Percentiles rank a stretch among this genome's conserved stretches.
These are phyloP conservation scores for Arachnomyces sp. DNA, from an alignment of 2,329 filamentous ascomycete species.

Conservation along the genomic window DNA sequence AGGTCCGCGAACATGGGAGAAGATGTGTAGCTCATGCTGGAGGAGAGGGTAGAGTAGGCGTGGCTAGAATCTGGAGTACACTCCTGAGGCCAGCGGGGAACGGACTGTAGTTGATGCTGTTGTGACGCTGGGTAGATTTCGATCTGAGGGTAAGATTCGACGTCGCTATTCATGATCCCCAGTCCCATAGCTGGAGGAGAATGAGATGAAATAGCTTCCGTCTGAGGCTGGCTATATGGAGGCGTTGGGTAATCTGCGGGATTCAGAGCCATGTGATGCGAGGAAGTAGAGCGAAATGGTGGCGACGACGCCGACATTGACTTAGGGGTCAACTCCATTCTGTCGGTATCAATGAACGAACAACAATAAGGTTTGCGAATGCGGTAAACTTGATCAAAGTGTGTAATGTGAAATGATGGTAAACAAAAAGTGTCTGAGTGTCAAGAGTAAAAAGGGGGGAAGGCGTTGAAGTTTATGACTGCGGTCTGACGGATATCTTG, in stretches of 20 bases:
- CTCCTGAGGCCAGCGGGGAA: conserved; percentile 18
- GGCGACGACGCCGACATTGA: conserved; percentile 16
- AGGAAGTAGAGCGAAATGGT: conserved; percentile 8
- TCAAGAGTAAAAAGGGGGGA: no score
- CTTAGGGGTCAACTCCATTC: conserved; percentile 19
- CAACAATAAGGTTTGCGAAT: no score
- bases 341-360: no score
- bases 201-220: conserved; percentile 9
- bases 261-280: conserved; percentile 7
- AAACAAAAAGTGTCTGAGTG: no score
- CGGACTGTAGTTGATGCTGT: conserved; percentile 13
- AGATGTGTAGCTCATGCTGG: no score
- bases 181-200: conserved; percentile 19
- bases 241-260: conserved; percentile 18
- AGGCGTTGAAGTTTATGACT: no score
- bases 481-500: no score
- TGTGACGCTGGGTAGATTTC: conserved; percentile 14
- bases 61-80: conserved; percentile 14
- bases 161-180: conserved; percentile 23
- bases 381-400: no score
- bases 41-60: conserved; percentile 14
- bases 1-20: no score
- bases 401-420: no score
- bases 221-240: conserved; percentile 11
- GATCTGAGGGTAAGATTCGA: conserved; percentile 18